Evolutionary conservation across 495 filamentous ascomycete genomes (phyloP).

Genomic region (Evansstolkia leycettana): DNA sequence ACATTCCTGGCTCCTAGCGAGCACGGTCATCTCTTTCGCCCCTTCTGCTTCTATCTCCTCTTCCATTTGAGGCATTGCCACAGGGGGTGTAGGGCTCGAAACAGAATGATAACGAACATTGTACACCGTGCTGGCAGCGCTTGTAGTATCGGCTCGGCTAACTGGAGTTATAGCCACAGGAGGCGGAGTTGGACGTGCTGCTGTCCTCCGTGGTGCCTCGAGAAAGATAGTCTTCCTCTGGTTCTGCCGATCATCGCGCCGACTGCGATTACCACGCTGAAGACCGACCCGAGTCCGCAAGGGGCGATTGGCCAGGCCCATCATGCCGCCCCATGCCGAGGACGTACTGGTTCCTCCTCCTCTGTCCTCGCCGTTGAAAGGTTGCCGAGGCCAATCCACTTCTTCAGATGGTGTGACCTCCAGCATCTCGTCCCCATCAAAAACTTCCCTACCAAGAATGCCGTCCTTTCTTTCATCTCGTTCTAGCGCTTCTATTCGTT

Average conservation of each 20-base stretch:
- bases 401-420: slow-evolving; percentile 56
- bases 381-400: slow-evolving; percentile 38
- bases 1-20: slow-evolving; percentile 5
- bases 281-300: slow-evolving; percentile 23
- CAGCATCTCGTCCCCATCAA: slow-evolving; percentile 94
- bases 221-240: slow-evolving; percentile 9
- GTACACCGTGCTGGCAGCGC: slow-evolving; percentile 73
- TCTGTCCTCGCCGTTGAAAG: slow-evolving; percentile 20
- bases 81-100: slow-evolving; percentile 50
- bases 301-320: slow-evolving; percentile 26
- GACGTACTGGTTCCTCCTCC: slow-evolving; percentile 26
- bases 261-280: slow-evolving; percentile 14
- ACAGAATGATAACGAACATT: slow-evolving; percentile 72
- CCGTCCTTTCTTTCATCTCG: slow-evolving; percentile 94
- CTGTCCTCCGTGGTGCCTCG: slow-evolving; percentile 10
- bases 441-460: slow-evolving; percentile 85
- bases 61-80: slow-evolving; percentile 27
- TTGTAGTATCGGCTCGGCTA: slow-evolving; percentile 66
- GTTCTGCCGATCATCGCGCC: slow-evolving; percentile 6
- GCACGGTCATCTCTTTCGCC: slow-evolving; percentile 17
- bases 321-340: slow-evolving; percentile 34
- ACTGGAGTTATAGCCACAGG: slow-evolving; percentile 55
- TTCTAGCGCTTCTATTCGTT: slow-evolving; percentile 93
- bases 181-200: slow-evolving; percentile 48
- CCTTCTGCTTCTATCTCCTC: slow-evolving; percentile 23